Percentiles rank a stretch among this genome's conserved stretches.
phyloP scores from a whole-genome alignment of 1,139 yeast species.

The Kodamaea suecica region DNA sequence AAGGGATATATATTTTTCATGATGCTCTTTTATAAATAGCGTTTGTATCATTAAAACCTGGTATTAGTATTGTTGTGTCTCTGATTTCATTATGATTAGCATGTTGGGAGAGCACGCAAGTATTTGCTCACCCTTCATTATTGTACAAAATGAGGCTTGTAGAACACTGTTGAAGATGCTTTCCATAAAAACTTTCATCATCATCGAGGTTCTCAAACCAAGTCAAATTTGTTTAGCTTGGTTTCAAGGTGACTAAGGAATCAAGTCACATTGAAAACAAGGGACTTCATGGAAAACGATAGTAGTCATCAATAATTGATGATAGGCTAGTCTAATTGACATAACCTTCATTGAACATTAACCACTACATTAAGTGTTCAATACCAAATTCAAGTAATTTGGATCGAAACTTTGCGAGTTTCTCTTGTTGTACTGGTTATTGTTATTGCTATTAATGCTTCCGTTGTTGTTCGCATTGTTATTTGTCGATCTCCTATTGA shows the following conservation, averaged over 20 bases:
- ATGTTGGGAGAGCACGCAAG: no score
- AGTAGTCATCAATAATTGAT: no score
- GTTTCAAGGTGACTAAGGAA: no score
- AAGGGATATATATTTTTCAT: conserved; percentile 2
- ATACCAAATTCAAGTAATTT: conserved; percentile 14
- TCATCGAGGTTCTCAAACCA: not conserved
- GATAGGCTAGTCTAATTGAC: not conserved
- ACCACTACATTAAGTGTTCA: conserved; percentile 9
- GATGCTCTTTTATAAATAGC: conserved; percentile 2
- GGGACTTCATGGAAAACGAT: no score
- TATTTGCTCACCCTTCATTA: no score
- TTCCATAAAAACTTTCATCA: conserved; percentile 2
- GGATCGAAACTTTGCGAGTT: conserved; percentile 18
- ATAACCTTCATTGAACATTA: not conserved
- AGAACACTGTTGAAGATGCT: not conserved
- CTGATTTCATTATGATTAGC: no score
- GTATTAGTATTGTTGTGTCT: conserved; percentile 4
- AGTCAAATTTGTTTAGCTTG: not conserved
- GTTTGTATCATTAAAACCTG: conserved; percentile 8
- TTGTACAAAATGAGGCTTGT: not conserved
- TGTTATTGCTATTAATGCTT: conserved; percentile 4
- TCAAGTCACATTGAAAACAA: no score
- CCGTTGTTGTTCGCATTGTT: not conserved
- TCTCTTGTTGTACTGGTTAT: conserved; percentile 14
- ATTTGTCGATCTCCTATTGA: conserved; percentile 22